A percentile compares a stretch with the other conserved stretches of the same genome.
phyloP scores from a whole-genome alignment of 345 rosid genomes.

The Citropsis articulata region DNA sequence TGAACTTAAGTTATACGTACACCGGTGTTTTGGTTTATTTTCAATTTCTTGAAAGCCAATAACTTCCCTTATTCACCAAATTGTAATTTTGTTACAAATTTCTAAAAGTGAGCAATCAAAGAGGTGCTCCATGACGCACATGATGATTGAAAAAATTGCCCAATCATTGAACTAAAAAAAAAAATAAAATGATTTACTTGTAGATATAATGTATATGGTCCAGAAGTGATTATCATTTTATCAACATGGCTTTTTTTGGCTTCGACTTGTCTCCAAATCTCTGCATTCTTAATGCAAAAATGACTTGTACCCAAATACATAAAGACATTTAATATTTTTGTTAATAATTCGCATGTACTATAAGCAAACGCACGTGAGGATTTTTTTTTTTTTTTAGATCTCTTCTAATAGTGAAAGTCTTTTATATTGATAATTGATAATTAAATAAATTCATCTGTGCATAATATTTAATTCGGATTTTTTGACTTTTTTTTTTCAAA shows the following conservation, averaged over 20 bases:
- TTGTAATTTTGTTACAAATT: too few species aligned
- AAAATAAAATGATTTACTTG: background rate
- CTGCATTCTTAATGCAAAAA: background rate
- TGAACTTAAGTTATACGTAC: too few species aligned
- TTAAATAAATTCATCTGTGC: too few species aligned
- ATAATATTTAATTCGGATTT: too few species aligned
- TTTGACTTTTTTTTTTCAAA: too few species aligned
- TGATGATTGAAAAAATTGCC: conserved; percentile 9
- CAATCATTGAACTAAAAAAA: background rate
- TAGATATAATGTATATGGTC: background rate
- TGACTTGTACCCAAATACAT: background rate
- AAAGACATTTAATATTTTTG: background rate
- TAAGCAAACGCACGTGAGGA: background rate
- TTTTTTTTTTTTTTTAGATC: too few species aligned
- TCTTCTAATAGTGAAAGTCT: too few species aligned
- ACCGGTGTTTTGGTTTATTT: too few species aligned
- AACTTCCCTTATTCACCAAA: too few species aligned
- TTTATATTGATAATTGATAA: too few species aligned
- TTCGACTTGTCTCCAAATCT: background rate
- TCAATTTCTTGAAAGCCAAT: too few species aligned
- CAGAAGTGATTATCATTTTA: background rate
- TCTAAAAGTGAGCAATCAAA: background rate
- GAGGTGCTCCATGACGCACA: background rate
- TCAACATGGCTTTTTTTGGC: background rate
- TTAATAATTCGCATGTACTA: background rate